phyloP scores from a whole-genome alignment of 768 basidiomycete species.

The Chalciporus pseudorubinellus region DNA sequence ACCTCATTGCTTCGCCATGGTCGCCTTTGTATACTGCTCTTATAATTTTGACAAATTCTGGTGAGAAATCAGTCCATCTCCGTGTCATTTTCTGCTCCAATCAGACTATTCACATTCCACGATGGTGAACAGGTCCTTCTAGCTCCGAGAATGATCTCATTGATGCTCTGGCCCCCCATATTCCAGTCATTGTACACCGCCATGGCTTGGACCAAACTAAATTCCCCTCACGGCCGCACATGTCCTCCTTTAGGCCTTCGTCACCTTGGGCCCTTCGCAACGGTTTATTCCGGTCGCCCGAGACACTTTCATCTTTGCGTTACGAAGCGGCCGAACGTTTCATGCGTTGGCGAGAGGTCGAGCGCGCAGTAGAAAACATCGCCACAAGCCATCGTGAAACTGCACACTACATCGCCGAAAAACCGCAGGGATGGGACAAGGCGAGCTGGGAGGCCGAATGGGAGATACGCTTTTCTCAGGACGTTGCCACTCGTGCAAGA shows the following conservation, averaged over 20 bases:
- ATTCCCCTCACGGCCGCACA: constrained; percentile 32
- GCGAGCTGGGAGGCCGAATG: constrained; percentile 66
- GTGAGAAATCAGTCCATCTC: constrained; percentile 32
- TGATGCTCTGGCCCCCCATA: constrained; percentile 46
- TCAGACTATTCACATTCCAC: constrained; percentile 1
- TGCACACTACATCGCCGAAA: constrained; percentile 18
- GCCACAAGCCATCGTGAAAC: constrained; percentile 31
- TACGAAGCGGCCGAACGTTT: constrained; percentile 68
- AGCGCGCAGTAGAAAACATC: constrained; percentile 50
- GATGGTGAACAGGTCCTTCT: constrained; percentile 24
- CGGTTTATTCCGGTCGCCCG: constrained; percentile 65
- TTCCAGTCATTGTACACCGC: constrained; percentile 58
- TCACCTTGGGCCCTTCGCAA: constrained; percentile 50
- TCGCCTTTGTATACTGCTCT: constrained; percentile 62
- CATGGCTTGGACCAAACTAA: constrained; percentile 34
- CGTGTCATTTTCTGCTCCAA: neutral
- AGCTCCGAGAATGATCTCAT: constrained; percentile 45
- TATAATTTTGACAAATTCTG: constrained; percentile 48
- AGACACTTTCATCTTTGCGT: constrained; percentile 54
- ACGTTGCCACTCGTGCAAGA: constrained; percentile 52
- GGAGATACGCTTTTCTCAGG: constrained; percentile 56
- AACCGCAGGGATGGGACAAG: constrained; percentile 50
- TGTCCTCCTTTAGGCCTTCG: constrained; percentile 57
- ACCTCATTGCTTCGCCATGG: constrained; percentile 54
- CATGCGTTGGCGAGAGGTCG: constrained; percentile 69